Evolutionary conservation across 768 basidiomycete species (phyloP), one percentile per base, ranked within the genome.

Genomic region (Lentinus brumalis): DNA sequence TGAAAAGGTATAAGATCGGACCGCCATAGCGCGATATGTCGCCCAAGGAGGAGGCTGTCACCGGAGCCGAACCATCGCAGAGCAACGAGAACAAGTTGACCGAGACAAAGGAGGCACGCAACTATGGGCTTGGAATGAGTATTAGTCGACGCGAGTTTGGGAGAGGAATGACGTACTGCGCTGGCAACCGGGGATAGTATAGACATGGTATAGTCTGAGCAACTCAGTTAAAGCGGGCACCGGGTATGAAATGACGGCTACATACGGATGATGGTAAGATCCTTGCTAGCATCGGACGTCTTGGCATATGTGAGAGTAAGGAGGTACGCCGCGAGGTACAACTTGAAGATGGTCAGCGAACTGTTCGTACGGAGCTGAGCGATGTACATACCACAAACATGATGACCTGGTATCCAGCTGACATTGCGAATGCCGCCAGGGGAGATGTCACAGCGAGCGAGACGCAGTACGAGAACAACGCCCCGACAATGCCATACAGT

Each of bases 11-110:
- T 8, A 83, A 64, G 60, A 92, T 91, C 0, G 91, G 91, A 10
- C 89, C 88, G 4, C 91, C 91, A 59, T 79, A 92, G 65, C 82
- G 79, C 57, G 76, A 74, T 60, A 93, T 83, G 32, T 73, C 66
- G 8, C 84, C 83, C 60, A 86, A 73, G 1, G 83, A 80, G 0
- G 78, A 66, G 0, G 79, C 61, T 0, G 79, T 80, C 30, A 85
- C 79, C 1, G 76, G 71, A 16, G 75, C 77, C 4, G 77, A 72
- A 8, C 86, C 87, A 59, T 85, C 74, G 67, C 91, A 92, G 3
- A 91, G 81, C 3, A 92, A 75, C 12, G 85, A 86, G 73, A 92
- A 94, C 3, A 91, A 72, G 67, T 92, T 92, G 64, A 89, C 79
- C 0, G 91, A 89, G n/a, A 94, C 83, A 18, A 94, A 79, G 3